Base-by-base conservation (phyloP, 2,329 filamentous ascomycete species). In the Aphanocladium album region DNA sequence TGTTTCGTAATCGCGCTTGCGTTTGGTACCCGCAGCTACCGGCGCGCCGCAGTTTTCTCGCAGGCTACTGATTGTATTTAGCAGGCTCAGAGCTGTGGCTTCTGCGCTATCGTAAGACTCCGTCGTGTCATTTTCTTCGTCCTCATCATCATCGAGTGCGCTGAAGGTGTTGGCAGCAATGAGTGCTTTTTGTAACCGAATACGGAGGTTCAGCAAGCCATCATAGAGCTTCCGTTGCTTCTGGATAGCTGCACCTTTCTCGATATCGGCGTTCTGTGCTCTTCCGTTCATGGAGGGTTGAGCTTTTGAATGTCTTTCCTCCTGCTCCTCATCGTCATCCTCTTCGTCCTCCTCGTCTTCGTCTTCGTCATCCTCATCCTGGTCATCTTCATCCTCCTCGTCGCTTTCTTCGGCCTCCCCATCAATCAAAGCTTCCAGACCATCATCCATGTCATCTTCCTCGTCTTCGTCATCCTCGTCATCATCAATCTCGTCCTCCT, bases 121-220 rank as follows among this genome's bases (percentile, higher is more conserved):
- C 16, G 74, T 71, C 37, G 75, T 74, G 45, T 77, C 70, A 2
- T 72, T 64, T 64, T 69, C 60, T 72, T 69, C 70, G 37, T 47
- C 50, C 3, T 46, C 19, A 5, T 69, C 66, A 16, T 73, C 73
- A 1, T 80, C 76, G 1, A 81, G 66, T 1, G 77, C 70, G 17
- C 81, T 73, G 45, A 96, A 79, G 1, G 91, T 89, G 73, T 97
- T 97, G 27, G 88, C 84, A 0, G 90, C 88, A 17, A 95, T 83
- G 16, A 99, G 77, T 1, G 90, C 91, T 73, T 97, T 98, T 73
- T 99, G 96, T 19, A 99, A 77, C 63, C 93, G 90, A 70, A 99
- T 97, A 21, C 95, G 87, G 16, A 92, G 84, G 75, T 96, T 96
- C 35, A 99, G 82, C 1, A 98, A 83, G 0, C 90, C 85, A 67